A percentile compares a stretch with the other conserved stretches of the same genome.
phyloP scores from a whole-genome alignment of 306 rosid species.

The Prunus campanulata region DNA sequence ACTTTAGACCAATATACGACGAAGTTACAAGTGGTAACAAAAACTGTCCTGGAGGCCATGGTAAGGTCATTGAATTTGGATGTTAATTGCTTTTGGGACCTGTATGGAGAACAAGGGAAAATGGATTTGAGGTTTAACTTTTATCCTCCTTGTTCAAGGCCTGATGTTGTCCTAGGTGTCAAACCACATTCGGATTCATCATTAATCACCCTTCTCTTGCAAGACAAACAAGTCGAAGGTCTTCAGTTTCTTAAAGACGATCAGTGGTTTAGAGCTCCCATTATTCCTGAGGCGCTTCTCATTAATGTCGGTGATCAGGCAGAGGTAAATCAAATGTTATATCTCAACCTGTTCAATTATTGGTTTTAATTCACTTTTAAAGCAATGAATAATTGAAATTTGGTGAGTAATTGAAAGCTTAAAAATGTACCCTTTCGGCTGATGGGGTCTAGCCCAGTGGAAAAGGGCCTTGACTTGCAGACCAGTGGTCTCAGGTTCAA shows the following conservation, averaged over 20 bases:
- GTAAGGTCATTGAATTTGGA: conserved; percentile 67
- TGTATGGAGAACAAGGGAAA: neutral
- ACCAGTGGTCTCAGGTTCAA: too few relatives aligned
- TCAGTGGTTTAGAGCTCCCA: conserved; percentile 64
- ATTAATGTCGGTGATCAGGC: conserved; percentile 70
- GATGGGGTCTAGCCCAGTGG: too few relatives aligned
- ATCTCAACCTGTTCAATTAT: too few relatives aligned
- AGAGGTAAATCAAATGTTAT: neutral
- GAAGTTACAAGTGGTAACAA: conserved; percentile 29
- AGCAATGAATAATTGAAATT: too few relatives aligned
- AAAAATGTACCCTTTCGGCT: too few relatives aligned
- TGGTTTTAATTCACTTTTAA: too few relatives aligned
- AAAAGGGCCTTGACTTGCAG: too few relatives aligned
- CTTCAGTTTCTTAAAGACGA: conserved; percentile 62
- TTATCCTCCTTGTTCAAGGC: conserved; percentile 14
- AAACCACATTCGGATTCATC: conserved; percentile 19
- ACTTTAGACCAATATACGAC: conserved; percentile 39
- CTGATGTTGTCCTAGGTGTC: conserved; percentile 13
- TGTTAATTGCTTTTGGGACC: conserved; percentile 18
- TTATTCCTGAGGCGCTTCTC: conserved; percentile 54
- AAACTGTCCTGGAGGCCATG: conserved; percentile 58
- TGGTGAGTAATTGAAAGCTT: too few relatives aligned
- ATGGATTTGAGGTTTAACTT: conserved; percentile 7
- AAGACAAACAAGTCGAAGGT: conserved; percentile 56
- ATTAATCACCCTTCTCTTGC: conserved; percentile 20